Percentiles rank a stretch among this genome's conserved stretches.
phyloP scores from a whole-genome alignment of 2,329 filamentous ascomycete genomes.

The Botrytis medusae region DNA sequence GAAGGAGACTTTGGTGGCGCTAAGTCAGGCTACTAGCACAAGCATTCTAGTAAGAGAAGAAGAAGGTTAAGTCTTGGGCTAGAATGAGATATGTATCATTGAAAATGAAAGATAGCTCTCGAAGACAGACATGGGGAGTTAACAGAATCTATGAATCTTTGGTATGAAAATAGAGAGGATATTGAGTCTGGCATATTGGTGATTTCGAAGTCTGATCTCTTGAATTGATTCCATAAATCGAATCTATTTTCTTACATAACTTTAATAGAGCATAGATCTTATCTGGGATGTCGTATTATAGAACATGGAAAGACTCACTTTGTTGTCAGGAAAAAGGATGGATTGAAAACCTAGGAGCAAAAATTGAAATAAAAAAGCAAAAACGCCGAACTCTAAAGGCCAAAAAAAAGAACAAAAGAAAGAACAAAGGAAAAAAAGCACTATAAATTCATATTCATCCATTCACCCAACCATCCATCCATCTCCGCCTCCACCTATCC shows the following conservation, averaged over 20 bases:
- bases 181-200: neutral
- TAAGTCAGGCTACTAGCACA: neutral
- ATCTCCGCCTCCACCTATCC: neutral
- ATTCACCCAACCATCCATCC: neutral
- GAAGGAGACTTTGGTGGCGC: neutral
- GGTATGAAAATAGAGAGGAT: neutral
- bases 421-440: neutral
- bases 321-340: neutral
- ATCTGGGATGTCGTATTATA: neutral
- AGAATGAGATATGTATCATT: neutral
- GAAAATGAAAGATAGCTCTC: neutral
- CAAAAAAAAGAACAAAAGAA: neutral
- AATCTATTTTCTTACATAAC: neutral
- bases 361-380: neutral
- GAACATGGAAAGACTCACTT: neutral
- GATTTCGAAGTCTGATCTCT: neutral
- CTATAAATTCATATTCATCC: neutral
- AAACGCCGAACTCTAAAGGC: neutral
- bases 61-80: no score
- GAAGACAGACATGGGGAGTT: neutral
- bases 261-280: neutral
- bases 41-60: neutral
- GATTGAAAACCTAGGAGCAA: neutral
- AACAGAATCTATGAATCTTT: rapidly evolving
- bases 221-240: neutral